Evolutionary conservation across 768 basidiomycete genomes (phyloP), one percentile per base, ranked within the genome.

Genomic region (Tricholoma furcatifolium): DNA sequence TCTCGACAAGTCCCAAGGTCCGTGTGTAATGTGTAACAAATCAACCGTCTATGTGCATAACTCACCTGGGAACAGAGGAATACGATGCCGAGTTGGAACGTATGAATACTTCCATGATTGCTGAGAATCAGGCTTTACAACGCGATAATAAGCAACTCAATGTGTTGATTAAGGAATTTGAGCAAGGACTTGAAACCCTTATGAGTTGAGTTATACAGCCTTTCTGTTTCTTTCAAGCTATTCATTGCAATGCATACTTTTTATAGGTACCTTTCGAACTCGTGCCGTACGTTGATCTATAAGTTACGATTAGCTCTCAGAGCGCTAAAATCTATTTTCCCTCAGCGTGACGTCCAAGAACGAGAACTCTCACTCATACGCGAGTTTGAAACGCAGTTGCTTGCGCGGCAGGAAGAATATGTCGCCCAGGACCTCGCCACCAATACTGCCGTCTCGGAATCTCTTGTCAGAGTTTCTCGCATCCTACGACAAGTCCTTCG

Each of bases 141-240:
- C 83, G 96, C 60, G 97, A 98, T 72, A 99, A 98, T 76, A 96
- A 97, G 66, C 96, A 98, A 61, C 78, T 99, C 30, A 91, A 87
- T 58, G 74, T 80, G 5, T 75, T 99, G 48, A 87, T 98, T 62
- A 94, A 94, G 62, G 97, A 99, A 67, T 98, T 97, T 64, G 97
- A 99, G 67, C 89, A 92, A 64, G 98, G 96, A 0, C 73, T 99
- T 30, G 97, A 99, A 69, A 90, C 81, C 6, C 83, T 98, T 40
- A 99, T 99, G 97, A 82, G 85, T 78, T 68, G 59, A 63, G 63
- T 54, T 59, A 53, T 42, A 35, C 42, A 39, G n/a, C 34, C 27
- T 8, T 2, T 23, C 6, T 27, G 18, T 44, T 30, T 21, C 41
- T 18, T 38, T 46, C 34, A 30, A 53, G 56, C 27, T 48, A 50